Base-by-base conservation (phyloP, 2,329 filamentous ascomycete genomes). In the Fonsecaea multimorphosa region DNA sequence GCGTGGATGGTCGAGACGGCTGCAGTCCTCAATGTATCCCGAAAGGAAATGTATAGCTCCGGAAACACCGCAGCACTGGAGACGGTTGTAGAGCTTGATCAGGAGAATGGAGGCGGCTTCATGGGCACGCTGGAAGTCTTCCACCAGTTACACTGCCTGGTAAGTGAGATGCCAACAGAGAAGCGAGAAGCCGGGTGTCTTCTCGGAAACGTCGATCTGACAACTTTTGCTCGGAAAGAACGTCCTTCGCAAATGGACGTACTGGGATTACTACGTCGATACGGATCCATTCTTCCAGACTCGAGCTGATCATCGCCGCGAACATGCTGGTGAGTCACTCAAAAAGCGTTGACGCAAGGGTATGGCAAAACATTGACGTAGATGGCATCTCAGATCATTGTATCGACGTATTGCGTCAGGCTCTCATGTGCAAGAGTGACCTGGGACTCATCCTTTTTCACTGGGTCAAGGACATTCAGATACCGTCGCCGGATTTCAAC, bases 71-170 rank as follows among this genome's bases (percentile, higher is more conserved):
- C 52, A 19, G 52, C 52, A 4, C 8, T 55, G 52, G 52, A 55
- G 31, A 55, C 52, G 29, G 31, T 55, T 6, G 52, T 55, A 3
- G 52, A 55, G 19, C 29, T 55, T 31, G 52, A 36, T 14, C 24
- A 34, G 32, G 52, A 19, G 7, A 55, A 55, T 19, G 52, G 52
- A 34, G 52, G 52, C 8, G 52, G 52, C 11, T 55, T 31, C 52
- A 55, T 55, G 52, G 52, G 52, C 2, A 57, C 51, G 19, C 34
- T 63, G 7, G 51, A 60, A 31, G 40, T 60, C 1, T 60, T 60
- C 57, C 57, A 60, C 32, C 24, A 60, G 38, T 24, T 60, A 29
- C 57, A 60, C 27, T 60, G 57, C 22, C 57, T 60, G 57, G 57
- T 60, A 40, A 46, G 57, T 60, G 38, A 22, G 34, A 32, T 11